These are phyloP conservation scores for Vitis rupestris DNA, from an alignment of 164 flowering plant species.

Conservation along the genomic window DNA sequence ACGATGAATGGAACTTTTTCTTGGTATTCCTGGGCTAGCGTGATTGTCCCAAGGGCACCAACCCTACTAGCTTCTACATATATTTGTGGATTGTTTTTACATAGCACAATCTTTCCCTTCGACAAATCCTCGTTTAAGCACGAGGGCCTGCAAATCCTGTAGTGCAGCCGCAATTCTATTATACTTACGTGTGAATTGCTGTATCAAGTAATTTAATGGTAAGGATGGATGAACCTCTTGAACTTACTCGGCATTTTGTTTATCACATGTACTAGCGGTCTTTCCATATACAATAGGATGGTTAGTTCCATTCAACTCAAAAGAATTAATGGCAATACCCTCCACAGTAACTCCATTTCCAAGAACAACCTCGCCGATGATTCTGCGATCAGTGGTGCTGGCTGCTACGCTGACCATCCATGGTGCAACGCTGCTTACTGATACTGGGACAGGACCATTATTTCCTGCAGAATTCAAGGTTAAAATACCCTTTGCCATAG, in stretches of 20 bases:
- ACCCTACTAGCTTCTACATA: not conserved
- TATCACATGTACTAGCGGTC: slow-evolving; percentile 1
- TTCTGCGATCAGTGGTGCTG: slow-evolving; percentile 25
- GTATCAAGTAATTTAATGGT: too few species aligned
- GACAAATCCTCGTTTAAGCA: slow-evolving; percentile 12
- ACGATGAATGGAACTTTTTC: not conserved
- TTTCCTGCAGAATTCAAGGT: slow-evolving; percentile 28
- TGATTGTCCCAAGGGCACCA: slow-evolving; percentile 25
- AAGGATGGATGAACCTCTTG: too few species aligned
- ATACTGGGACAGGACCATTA: not conserved
- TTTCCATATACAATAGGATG: slow-evolving; percentile 17
- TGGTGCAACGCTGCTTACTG: slow-evolving; percentile 16
- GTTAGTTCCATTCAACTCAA: slow-evolving; percentile 4
- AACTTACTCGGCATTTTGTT: not conserved
- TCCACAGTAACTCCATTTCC: slow-evolving; percentile 20
- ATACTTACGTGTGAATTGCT: too few species aligned
- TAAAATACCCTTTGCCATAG: slow-evolving; percentile 30
- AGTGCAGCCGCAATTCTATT: not conserved
- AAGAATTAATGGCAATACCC: slow-evolving; percentile 28
- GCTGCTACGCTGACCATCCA: slow-evolving; percentile 40
- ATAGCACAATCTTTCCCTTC: slow-evolving; percentile 32
- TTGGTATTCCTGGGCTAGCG: rapidly evolving
- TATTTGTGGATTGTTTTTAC: not conserved
- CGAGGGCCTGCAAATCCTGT: not conserved
- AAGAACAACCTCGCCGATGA: slow-evolving; percentile 23